Evolutionary conservation across 768 basidiomycete species (phyloP).

Genomic region (Psilocybe cyanescens): DNA sequence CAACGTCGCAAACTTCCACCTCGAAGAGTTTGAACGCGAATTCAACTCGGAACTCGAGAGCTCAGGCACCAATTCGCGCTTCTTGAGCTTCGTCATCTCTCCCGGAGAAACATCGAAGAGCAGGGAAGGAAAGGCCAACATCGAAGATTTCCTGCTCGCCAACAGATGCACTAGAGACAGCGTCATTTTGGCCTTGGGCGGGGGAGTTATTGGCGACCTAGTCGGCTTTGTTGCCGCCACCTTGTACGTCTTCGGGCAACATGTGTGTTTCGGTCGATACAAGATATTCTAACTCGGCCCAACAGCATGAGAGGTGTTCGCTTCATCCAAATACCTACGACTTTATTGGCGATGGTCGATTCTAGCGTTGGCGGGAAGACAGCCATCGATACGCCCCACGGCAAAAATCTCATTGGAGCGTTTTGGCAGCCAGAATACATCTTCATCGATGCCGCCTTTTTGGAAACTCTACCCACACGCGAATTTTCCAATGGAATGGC

Average conservation of each 20-base stretch:
- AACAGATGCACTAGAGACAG: constrained; percentile 93
- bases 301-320: constrained; percentile 94
- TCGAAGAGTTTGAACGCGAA: constrained; percentile 65
- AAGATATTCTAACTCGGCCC: constrained; percentile 1
- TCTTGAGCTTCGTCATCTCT: constrained; percentile 77
- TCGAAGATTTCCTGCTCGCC: constrained; percentile 91
- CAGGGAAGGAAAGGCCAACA: constrained; percentile 86
- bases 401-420: constrained; percentile 97
- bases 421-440: constrained; percentile 99
- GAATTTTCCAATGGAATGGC: constrained; percentile 99
- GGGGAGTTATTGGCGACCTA: constrained; percentile 96
- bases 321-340: constrained; percentile 96
- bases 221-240: constrained; percentile 97
- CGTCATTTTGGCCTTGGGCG: constrained; percentile 91
- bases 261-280: constrained; percentile 10
- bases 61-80: constrained; percentile 51
- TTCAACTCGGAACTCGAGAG: constrained; percentile 46
- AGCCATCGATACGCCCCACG: constrained; percentile 97
- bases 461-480: constrained; percentile 88
- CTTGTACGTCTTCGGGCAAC: constrained; percentile 63
- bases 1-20: constrained; percentile 83
- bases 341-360: constrained; percentile 97
- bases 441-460: constrained; percentile 96
- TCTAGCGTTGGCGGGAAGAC: constrained; percentile 98
- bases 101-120: constrained; percentile 96